A percentile compares a stretch with the other conserved stretches of the same genome.
phyloP scores from a whole-genome alignment of 805 yeast species.

The Cephaloascus albidus region DNA sequence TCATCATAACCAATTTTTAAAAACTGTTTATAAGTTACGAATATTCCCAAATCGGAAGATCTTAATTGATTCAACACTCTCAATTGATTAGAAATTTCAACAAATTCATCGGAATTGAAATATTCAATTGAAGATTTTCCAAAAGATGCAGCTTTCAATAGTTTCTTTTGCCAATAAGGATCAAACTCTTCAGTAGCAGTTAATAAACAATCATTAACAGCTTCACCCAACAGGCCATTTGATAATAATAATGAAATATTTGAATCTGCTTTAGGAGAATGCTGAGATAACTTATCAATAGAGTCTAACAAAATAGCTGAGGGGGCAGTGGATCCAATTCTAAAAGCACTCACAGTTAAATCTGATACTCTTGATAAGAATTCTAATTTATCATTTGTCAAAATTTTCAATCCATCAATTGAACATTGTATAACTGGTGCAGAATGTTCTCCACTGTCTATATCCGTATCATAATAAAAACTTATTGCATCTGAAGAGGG shows the following conservation, averaged over 20 bases:
- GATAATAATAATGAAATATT: constrained; percentile 46
- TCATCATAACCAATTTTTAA: constrained; percentile 40
- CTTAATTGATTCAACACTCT: constrained; percentile 67
- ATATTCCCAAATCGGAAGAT: constrained; percentile 55
- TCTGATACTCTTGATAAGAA: constrained; percentile 56
- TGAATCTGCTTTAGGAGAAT: constrained; percentile 76
- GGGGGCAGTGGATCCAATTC: constrained; percentile 77
- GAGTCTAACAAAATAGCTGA: constrained; percentile 80
- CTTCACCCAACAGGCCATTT: constrained; percentile 37
- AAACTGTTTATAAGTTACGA: constrained; percentile 53
- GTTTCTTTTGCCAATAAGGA: constrained; percentile 67
- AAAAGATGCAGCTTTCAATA: constrained; percentile 74
- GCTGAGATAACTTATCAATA: constrained; percentile 43
- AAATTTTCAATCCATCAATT: constrained; percentile 60
- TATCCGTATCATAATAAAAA: constrained; percentile 33
- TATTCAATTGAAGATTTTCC: constrained; percentile 60
- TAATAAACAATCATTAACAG: constrained; percentile 61
- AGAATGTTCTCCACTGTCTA: too few relatives aligned
- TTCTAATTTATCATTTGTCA: constrained; percentile 50
- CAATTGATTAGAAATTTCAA: constrained; percentile 50
- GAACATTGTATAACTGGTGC: constrained; percentile 39
- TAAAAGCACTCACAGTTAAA: constrained; percentile 52
- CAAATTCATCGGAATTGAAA: constrained; percentile 52
- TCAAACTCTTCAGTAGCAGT: constrained; percentile 78
- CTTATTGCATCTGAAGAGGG: constrained; percentile 53